These are phyloP conservation scores for Onygenales sp. DNA, from an alignment of 2,329 filamentous ascomycete species.

Conservation along the genomic window DNA sequence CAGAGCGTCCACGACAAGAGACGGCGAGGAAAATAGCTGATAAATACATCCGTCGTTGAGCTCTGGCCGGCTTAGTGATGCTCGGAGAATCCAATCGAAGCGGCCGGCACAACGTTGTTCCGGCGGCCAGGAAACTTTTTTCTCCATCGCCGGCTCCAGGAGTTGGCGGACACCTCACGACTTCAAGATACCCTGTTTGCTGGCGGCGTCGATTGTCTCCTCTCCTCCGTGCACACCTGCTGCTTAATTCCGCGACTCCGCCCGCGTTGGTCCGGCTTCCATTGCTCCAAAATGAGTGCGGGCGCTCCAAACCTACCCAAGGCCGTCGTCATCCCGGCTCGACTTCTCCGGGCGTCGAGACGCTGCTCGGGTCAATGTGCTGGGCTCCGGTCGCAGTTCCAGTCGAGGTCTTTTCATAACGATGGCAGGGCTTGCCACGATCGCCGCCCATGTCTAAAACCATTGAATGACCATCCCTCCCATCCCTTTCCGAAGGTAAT, in stretches of 20 bases:
- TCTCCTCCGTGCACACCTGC: constrained; percentile 9
- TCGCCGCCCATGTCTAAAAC: constrained; percentile 19
- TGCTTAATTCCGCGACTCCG: constrained; percentile 3
- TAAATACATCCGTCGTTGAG: background rate
- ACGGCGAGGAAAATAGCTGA: background rate
- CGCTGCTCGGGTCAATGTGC: constrained; percentile 29
- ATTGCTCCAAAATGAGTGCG: constrained; percentile 28
- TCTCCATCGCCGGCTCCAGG: constrained; percentile 22
- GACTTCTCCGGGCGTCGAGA: constrained; percentile 32
- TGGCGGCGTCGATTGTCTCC: background rate
- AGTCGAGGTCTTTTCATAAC: constrained; percentile 28
- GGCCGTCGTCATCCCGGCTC: constrained; percentile 32
- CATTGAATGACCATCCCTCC: constrained; percentile 15
- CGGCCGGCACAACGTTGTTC: constrained; percentile 20
- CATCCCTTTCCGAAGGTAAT: constrained; percentile 24
- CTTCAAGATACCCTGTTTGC: constrained; percentile 7
- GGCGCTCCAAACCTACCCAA: constrained; percentile 31
- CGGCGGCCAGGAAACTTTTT: constrained; percentile 23
- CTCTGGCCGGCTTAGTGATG: background rate
- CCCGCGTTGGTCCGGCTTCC: constrained; percentile 7
- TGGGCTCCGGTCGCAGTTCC: constrained; percentile 21
- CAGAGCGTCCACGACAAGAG: background rate
- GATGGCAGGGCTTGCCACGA: constrained; percentile 15
- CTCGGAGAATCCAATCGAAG: constrained; percentile 1
- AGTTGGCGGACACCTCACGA: constrained; percentile 2